Conservation (phyloP, 164 flowering plant genomes). For the Berberis thunbergii region DNA sequence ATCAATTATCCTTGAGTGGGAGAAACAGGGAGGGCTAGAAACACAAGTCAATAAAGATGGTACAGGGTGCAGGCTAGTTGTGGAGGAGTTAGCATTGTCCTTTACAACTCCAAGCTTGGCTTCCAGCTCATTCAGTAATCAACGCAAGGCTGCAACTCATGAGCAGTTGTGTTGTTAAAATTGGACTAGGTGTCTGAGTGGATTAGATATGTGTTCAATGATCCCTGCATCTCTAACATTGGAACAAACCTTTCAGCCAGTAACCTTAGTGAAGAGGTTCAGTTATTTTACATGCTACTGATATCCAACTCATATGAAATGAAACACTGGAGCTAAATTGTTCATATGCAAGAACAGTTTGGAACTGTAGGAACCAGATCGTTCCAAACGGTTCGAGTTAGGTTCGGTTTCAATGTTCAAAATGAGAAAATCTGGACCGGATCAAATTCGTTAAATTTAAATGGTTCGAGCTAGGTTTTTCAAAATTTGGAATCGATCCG, state of each 20-base stretch:
- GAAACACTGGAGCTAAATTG: too few species aligned
- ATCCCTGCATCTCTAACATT: slow-evolving; percentile 48
- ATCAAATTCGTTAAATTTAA: too few species aligned
- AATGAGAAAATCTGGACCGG: too few species aligned
- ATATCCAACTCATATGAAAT: slow-evolving; percentile 13
- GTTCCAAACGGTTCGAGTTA: too few species aligned
- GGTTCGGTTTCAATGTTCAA: too few species aligned
- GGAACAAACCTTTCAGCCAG: slow-evolving; percentile 46
- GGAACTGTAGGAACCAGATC: too few species aligned
- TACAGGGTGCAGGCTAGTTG: slow-evolving; percentile 66
- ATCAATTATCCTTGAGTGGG: slow-evolving; percentile 55
- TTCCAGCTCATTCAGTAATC: slow-evolving; percentile 40
- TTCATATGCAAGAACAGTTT: too few species aligned
- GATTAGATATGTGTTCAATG: slow-evolving; percentile 60
- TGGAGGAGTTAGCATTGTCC: slow-evolving; percentile 71
- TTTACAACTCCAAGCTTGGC: slow-evolving; percentile 58
- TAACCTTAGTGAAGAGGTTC: slow-evolving; percentile 46
- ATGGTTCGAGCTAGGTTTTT: too few species aligned
- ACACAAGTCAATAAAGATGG: slow-evolving; percentile 15
- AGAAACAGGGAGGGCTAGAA: slow-evolving; percentile 25
- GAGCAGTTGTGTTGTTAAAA: slow-evolving; percentile 51
- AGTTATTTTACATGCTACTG: slow-evolving; percentile 49
- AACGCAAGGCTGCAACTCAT: slow-evolving; percentile 57
- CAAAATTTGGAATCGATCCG: too few species aligned
- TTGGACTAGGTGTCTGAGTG: slow-evolving; percentile 42